Evolutionary conservation across 176 grass and related monocot genomes (phyloP).

Genomic region (Alopecurus myosuroides): DNA sequence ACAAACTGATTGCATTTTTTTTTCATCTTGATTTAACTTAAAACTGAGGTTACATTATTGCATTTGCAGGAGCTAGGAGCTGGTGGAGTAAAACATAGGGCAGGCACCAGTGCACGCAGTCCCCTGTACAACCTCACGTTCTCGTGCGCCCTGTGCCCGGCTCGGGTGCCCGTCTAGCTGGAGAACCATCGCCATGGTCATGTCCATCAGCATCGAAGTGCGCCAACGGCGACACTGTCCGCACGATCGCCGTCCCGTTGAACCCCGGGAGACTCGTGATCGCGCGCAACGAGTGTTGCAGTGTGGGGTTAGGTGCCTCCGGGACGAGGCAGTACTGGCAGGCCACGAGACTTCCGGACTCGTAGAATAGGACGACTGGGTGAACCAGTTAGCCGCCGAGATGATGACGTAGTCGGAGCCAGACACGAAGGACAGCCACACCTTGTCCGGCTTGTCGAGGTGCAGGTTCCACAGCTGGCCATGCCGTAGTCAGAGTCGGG

Average conservation of each 20-base stretch:
- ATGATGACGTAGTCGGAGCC: slow-evolving; percentile 49
- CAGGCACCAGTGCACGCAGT: slow-evolving; percentile 73
- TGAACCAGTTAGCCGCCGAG: slow-evolving; percentile 59
- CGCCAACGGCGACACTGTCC: slow-evolving; percentile 49
- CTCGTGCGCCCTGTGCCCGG: slow-evolving; percentile 31
- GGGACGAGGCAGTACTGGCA: slow-evolving; percentile 28
- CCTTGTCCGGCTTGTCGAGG: slow-evolving; percentile 48
- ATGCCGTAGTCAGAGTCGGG: not conserved
- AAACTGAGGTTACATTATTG: too few relatives aligned
- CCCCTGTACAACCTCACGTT: slow-evolving; percentile 41
- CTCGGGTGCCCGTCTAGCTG: slow-evolving; percentile 65
- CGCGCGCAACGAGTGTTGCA: slow-evolving; percentile 23
- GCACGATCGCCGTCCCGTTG: slow-evolving; percentile 25
- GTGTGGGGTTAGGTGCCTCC: slow-evolving; percentile 37
- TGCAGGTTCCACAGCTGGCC: slow-evolving; percentile 37
- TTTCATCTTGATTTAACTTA: too few relatives aligned
- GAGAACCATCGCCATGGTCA: slow-evolving; percentile 42
- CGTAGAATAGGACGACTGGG: slow-evolving; percentile 42
- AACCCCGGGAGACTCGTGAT: not conserved
- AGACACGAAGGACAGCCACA: slow-evolving; percentile 25
- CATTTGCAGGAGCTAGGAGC: too few relatives aligned
- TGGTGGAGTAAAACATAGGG: too few relatives aligned
- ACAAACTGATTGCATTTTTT: too few relatives aligned
- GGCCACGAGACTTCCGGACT: slow-evolving; percentile 18
- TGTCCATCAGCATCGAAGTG: slow-evolving; percentile 72